These are phyloP conservation scores for Dothistroma septosporum DNA, from an alignment of 2,329 filamentous ascomycete species.

Conservation along the genomic window DNA sequence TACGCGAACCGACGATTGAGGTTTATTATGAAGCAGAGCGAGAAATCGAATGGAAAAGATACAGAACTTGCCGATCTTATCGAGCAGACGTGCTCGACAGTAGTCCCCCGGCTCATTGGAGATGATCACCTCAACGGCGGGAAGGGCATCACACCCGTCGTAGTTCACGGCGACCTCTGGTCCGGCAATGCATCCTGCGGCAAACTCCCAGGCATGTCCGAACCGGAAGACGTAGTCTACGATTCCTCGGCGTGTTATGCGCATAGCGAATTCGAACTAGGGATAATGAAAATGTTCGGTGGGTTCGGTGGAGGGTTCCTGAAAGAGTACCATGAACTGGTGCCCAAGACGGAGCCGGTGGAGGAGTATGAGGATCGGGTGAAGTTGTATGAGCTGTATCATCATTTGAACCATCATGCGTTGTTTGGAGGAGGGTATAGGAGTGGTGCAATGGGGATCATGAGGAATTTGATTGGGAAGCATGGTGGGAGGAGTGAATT, in stretches of 20 bases:
- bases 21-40: slow-evolving; percentile 56
- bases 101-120: slow-evolving; percentile 74
- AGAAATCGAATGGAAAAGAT: slow-evolving; percentile 62
- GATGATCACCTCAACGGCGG: slow-evolving; percentile 60
- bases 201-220: slow-evolving; percentile 53
- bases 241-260: slow-evolving; percentile 79
- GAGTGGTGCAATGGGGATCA: slow-evolving; percentile 71
- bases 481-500: slow-evolving; percentile 49
- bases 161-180: slow-evolving; percentile 93
- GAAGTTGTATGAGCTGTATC: slow-evolving; percentile 76
- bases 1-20: slow-evolving; percentile 73
- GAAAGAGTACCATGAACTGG: slow-evolving; percentile 69
- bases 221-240: slow-evolving; percentile 70
- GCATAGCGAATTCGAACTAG: slow-evolving; percentile 84
- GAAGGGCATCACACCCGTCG: slow-evolving; percentile 65
- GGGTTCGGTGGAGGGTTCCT: slow-evolving; percentile 72
- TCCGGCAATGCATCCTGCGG: slow-evolving; percentile 74
- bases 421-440: slow-evolving; percentile 74
- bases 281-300: slow-evolving; percentile 96
- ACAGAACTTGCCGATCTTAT: slow-evolving; percentile 59
- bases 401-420: slow-evolving; percentile 83
- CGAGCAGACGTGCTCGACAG: slow-evolving; percentile 56
- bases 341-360: slow-evolving; percentile 74
- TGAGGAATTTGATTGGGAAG: slow-evolving; percentile 68
- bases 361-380: slow-evolving; percentile 84